phyloP scores from a whole-genome alignment of 257 asterid genomes.

The Anisodus tanguticus region DNA sequence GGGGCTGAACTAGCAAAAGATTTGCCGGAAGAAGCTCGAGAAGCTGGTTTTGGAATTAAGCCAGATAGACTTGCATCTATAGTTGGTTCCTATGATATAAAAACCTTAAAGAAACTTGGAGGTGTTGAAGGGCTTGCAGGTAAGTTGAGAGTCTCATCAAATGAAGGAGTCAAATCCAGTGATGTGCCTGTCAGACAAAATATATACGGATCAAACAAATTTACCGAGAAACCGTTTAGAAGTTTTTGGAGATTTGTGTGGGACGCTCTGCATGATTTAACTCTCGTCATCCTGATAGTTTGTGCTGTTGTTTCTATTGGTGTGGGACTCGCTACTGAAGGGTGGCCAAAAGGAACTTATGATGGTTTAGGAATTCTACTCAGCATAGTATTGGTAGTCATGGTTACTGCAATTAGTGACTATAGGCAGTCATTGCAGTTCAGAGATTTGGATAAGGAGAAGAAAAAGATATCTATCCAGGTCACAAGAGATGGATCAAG shows the following conservation, averaged over 20 bases:
- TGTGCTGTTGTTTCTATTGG: slow-evolving; percentile 92
- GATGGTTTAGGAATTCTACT: slow-evolving; percentile 93
- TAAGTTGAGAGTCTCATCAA: slow-evolving; percentile 66
- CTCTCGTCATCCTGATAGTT: slow-evolving; percentile 85
- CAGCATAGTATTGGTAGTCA: slow-evolving; percentile 81
- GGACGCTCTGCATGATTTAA: slow-evolving; percentile 95
- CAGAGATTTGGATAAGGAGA: slow-evolving; percentile 92
- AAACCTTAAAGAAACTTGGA: slow-evolving; percentile 62
- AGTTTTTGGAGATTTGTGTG: slow-evolving; percentile 92
- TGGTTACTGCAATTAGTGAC: slow-evolving; percentile 92
- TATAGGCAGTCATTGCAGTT: slow-evolving; percentile 95
- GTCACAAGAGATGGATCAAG: slow-evolving; percentile 81
- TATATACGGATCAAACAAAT: slow-evolving; percentile 71
- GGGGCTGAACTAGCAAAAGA: slow-evolving; percentile 55
- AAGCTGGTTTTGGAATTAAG: slow-evolving; percentile 72
- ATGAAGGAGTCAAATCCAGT: slow-evolving; percentile 68
- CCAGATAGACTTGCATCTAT: slow-evolving; percentile 87
- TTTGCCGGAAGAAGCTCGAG: slow-evolving; percentile 74
- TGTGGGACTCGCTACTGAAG: slow-evolving; percentile 98
- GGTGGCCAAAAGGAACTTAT: slow-evolving; percentile 93
- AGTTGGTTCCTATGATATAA: slow-evolving; percentile 80
- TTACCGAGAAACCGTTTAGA: slow-evolving; percentile 85
- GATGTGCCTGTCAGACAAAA: slow-evolving; percentile 66
- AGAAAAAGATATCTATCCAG: slow-evolving; percentile 86
- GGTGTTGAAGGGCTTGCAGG: slow-evolving; percentile 83